Base-by-base conservation (phyloP, 2,329 filamentous ascomycete species). In the Dothideomycetes sp. region DNA sequence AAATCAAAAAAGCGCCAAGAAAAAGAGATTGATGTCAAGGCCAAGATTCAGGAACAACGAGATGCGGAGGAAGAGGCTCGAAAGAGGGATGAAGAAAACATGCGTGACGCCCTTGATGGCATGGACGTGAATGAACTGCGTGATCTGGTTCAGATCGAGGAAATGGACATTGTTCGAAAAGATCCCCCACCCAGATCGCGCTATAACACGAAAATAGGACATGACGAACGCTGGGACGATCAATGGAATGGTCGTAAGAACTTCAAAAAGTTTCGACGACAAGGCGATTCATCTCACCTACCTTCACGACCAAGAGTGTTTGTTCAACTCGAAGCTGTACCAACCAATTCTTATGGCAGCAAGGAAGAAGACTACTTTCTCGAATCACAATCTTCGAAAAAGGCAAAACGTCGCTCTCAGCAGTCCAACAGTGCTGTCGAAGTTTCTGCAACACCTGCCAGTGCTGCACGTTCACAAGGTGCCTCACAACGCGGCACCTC, bases 221-320 rank as follows among this genome's bases (percentile, higher is more conserved):
- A 59, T 23, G 62, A 70, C 13, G 75, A 79, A 4, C 72, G 84
- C 28, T 95, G 89, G 88, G 76, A 95, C 49, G 78, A 85, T 1
- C 72, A 71, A 27, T 98, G 91, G 91, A 94, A 95, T 56, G 91
- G 89, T 1, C 74, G 89, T 30, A 89, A 86, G 61, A 96, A 98
- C 56, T 98, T 94, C 66, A 98, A 98, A 60, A 83, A 78, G 52
- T 98, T 98, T 55, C 70, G 47, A 9, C 42, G 75, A 17, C 73
- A 73, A 25, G 50, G 52, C n/a, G 47, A 46, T 5, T 45, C 47
- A 38, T 47, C 44, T 46, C 58, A 47, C 38, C 60, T 55, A 33
- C 62, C 64, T n/a, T 61, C 63, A 23, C 61, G 64, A 4, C 68
- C 70, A 45, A 68, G 66, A 12, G 71, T 83, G 23, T 82, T 93